Evolutionary conservation across 1,284 basidiomycete genomes (phyloP), one percentile per base, ranked within the genome.

Genomic region (Ustilago xerochloae): DNA sequence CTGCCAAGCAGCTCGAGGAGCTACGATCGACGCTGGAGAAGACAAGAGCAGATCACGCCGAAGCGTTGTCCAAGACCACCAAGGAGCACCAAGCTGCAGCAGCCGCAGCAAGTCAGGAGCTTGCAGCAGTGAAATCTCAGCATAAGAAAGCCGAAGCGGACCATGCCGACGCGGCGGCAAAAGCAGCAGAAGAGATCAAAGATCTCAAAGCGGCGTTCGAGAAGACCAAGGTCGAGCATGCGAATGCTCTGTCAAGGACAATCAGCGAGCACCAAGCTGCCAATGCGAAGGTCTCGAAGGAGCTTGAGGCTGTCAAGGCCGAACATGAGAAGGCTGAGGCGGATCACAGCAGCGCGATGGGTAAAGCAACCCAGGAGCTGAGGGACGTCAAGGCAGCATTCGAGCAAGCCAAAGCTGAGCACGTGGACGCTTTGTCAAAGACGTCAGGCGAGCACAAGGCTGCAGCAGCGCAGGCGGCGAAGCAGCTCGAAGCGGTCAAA

Each of bases 91-190:
- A 63, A 20, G 48, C 35, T 38, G 54, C 61, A 20, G 47, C 41
- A 5, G 29, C 54, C 2, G 39, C 26, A 16, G 43, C 62, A 7
- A 30, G 39, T 6, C 36, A 64, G 29, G 16, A 60, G 51, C 18
- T 59, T 26, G 33, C 52, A 12, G 22, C 38, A 26, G 8, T 43
- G 29, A 47, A 30, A 30, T 32, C 53, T 10, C 52, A 77, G 51
- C 61, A 70, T 49, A 47, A 63, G 36, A 49, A 47, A n/a, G 38
- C 35, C 9, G 51, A 77, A 20, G 60, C 41, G 6, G 43, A 69
- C 26, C 47, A 54, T 22, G 29, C 62, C 9, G n/a, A 33, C 55
- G 46, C 38, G 13, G 26, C n/a, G 18, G 49, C 29, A 13, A 28
- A 55, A 24, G 36, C 58, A 8, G 15, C 35, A 18, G 33, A 56